Conservation (phyloP, 768 basidiomycete genomes). For the Pulveroboletus ravenelii region DNA sequence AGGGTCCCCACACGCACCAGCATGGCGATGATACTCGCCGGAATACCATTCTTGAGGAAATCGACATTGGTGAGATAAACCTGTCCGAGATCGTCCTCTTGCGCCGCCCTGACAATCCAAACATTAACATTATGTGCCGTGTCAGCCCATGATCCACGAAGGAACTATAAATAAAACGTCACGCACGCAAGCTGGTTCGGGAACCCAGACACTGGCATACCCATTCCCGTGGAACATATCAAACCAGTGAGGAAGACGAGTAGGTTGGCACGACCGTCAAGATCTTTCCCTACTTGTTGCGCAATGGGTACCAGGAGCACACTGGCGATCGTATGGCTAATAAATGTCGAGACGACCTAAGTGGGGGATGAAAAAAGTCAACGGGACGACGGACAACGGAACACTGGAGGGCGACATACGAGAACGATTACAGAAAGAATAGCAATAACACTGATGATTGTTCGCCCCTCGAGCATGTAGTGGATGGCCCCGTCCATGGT, state of each 20-base stretch:
- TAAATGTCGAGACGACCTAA: conserved; percentile 86
- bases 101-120: conserved; percentile 60
- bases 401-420: conserved; percentile 41
- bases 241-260: conserved; percentile 92
- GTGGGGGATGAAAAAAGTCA: not conserved
- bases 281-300: conserved; percentile 76
- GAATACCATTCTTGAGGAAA: conserved; percentile 91
- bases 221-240: conserved; percentile 96
- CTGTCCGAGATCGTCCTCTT: conserved; percentile 92
- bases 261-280: conserved; percentile 70
- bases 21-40: conserved; percentile 87
- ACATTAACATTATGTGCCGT: not conserved
- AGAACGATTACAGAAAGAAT: conserved; percentile 67
- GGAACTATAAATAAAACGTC: not conserved
- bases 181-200: conserved; percentile 94
- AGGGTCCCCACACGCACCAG: conserved; percentile 44
- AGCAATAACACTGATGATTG: conserved; percentile 66
- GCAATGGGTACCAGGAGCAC: conserved; percentile 97
- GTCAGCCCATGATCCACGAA: not conserved
- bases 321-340: conserved; percentile 96
- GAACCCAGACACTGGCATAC: conserved; percentile 98
- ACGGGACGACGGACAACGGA: too few species aligned
- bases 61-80: conserved; percentile 81
- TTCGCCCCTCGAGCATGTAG: conserved; percentile 53
- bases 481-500: conserved; percentile 66